phyloP scores from a whole-genome alignment of 2,329 filamentous ascomycete species.

The Emydomyces testavorans region DNA sequence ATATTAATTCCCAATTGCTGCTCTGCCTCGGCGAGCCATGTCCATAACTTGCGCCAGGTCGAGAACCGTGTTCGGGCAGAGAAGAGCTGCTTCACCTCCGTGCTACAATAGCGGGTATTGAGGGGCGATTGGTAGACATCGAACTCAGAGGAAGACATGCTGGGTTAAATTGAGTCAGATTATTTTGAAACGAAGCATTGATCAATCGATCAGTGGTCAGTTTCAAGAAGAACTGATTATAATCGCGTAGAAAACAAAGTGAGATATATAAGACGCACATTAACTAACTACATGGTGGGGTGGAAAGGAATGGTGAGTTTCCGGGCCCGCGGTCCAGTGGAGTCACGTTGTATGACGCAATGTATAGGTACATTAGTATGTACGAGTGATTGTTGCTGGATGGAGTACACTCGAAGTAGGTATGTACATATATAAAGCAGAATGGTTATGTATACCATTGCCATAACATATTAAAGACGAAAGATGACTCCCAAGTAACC shows the following conservation, averaged over 20 bases:
- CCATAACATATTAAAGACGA: no score
- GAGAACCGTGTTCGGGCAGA: slow-evolving; percentile 60
- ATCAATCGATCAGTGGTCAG: no score
- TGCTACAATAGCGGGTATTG: slow-evolving; percentile 20
- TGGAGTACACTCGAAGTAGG: no score
- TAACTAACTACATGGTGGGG: background rate
- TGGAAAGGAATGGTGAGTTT: no score
- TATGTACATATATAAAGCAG: no score
- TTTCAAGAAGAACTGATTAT: no score
- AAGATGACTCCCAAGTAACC: no score
- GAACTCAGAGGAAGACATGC: slow-evolving; percentile 7
- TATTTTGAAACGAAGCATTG: background rate
- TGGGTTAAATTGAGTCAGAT: background rate
- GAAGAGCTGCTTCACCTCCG: slow-evolving; percentile 70
- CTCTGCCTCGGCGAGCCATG: slow-evolving; percentile 70
- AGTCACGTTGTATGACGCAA: slow-evolving; percentile 1
- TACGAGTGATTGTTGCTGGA: no score
- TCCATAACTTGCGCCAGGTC: slow-evolving; percentile 78
- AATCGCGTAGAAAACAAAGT: no score
- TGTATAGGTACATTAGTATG: no score
- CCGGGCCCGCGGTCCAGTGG: background rate
- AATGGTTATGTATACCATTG: no score
- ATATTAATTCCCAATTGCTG: slow-evolving; percentile 70
- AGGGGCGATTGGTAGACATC: slow-evolving; percentile 9
- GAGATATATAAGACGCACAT: background rate